Percentiles rank a stretch among this genome's conserved stretches.
Conservation (phyloP, 768 basidiomycete genomes). For the Boletales sp. region DNA sequence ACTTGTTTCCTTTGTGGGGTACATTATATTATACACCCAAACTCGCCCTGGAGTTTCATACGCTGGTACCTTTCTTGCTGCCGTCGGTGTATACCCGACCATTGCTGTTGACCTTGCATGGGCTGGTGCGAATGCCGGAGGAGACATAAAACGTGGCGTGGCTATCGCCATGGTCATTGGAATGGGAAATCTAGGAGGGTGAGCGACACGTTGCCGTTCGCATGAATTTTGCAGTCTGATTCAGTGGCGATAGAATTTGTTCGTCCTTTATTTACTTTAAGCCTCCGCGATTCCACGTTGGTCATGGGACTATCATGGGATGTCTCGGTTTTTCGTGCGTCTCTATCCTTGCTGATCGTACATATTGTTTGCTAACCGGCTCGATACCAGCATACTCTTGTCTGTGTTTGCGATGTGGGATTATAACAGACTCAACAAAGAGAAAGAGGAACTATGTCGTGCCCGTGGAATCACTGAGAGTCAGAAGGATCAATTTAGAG, state of each 20-base stretch:
- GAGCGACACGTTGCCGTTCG: conserved; percentile 17
- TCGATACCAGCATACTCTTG: conserved; percentile 35
- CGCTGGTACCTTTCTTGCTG: conserved; percentile 46
- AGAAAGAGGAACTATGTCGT: conserved; percentile 43
- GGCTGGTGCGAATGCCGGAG: conserved; percentile 53
- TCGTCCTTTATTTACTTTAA: conserved; percentile 41
- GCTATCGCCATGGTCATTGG: conserved; percentile 53
- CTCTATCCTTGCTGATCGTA: conserved; percentile 25
- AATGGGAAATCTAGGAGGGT: conserved; percentile 54
- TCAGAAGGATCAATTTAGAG: conserved; percentile 38
- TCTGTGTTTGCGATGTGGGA: conserved; percentile 46
- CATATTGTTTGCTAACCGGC: conserved; percentile 19
- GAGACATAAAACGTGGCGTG: conserved; percentile 51
- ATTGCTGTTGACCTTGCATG: conserved; percentile 50
- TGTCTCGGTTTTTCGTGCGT: conserved; percentile 30
- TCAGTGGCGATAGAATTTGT: conserved; percentile 28
- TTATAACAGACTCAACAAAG: conserved; percentile 46
- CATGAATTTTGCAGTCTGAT: conserved; percentile 3
- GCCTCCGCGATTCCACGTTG: conserved; percentile 35
- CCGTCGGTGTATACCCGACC: conserved; percentile 50
- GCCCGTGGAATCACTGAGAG: conserved; percentile 41
- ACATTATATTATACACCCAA: conserved; percentile 43
- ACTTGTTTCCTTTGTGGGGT: conserved; percentile 47
- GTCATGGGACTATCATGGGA: conserved; percentile 36
- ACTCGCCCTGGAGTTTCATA: conserved; percentile 31